These are phyloP conservation scores for Aegilops longissima DNA, from an alignment of 176 grass and related monocot species.

Conservation along the genomic window DNA sequence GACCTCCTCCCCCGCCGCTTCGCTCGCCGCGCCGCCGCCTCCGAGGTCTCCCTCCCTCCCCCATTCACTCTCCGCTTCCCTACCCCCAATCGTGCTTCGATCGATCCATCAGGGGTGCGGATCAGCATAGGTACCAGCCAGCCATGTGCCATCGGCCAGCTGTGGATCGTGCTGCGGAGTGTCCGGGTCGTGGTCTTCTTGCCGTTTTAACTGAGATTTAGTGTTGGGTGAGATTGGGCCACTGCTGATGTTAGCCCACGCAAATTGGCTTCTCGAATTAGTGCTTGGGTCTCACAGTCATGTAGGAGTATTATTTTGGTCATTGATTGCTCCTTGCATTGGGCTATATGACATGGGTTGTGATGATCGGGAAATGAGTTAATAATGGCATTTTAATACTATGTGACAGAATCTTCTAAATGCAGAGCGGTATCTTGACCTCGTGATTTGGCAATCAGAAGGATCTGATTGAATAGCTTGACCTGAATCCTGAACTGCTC, in stretches of 20 bases:
- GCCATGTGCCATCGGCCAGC: not conserved
- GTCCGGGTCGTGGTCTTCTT: not conserved
- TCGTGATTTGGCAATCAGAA: not conserved
- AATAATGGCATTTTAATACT: not conserved
- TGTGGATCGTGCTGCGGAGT: not conserved
- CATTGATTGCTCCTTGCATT: not conserved
- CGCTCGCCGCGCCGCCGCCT: conserved; percentile 56
- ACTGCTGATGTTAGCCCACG: not conserved
- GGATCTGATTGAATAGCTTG: not conserved
- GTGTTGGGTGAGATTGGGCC: not conserved
- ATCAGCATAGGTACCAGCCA: not conserved
- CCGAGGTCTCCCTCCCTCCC: conserved; percentile 47
- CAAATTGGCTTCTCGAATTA: not conserved
- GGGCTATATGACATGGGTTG: not conserved
- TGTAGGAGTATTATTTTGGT: not conserved
- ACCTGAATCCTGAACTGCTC: not conserved
- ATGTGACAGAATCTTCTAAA: not conserved
- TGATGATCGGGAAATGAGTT: conserved; percentile 4
- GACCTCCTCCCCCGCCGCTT: conserved; percentile 54
- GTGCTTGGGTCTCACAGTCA: not conserved
- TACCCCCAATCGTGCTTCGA: not conserved
- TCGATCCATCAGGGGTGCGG: not conserved
- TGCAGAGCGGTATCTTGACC: not conserved
- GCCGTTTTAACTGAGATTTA: not conserved
- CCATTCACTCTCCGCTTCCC: too few relatives aligned